Base-by-base conservation (phyloP, 306 rosid genomes). In the Fagus sylvatica region DNA sequence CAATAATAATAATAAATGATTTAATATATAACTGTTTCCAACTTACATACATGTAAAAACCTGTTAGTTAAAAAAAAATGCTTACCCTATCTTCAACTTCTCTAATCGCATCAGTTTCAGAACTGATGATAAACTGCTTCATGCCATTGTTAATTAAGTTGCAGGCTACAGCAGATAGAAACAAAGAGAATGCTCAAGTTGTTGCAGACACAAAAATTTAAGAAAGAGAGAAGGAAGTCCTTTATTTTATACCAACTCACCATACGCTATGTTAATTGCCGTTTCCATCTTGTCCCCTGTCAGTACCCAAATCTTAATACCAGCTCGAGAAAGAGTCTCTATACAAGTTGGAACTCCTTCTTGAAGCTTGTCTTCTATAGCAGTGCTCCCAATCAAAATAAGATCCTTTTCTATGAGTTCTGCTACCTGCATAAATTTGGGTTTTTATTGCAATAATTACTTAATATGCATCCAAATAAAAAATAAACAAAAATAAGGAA, bases 221-320 rank as follows among this genome's bases (percentile, higher is more conserved):
- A n/a, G 12, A 78, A 67, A 76, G 59, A 70, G 56, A 64, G 15
- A 76, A 6, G 69, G 51, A 46, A 71, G 61, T 51, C 22, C 73
- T 76, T 53, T 34, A 54, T 74, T 54, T 36, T 79, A 81, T 42
- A 77, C 28, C 41, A 73, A 82, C 95, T 75, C 53, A 95, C 98
- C 98, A 88, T 95, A 95, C 53, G 91, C 98, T 80, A 95, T 95
- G 87, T 95, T 95, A 76, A 95, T 95, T 34, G 98, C 98, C 55
- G 98, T 95, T 88, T 95, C 98, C 90, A 95, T 89, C 89, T 95
- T 95, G 92, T 95, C 98, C 70, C 98, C 98, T 5, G 98, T 95
- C 42, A 95, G 90, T 77, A 95, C 87, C 98, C 98, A 95, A 80
- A 95, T 86, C 86, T 95, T 95, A 84, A 95, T 95, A 72, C 98